Evolutionary conservation across 139 green algal genomes (phyloP).

Genomic region (Coelastrella sp.): DNA sequence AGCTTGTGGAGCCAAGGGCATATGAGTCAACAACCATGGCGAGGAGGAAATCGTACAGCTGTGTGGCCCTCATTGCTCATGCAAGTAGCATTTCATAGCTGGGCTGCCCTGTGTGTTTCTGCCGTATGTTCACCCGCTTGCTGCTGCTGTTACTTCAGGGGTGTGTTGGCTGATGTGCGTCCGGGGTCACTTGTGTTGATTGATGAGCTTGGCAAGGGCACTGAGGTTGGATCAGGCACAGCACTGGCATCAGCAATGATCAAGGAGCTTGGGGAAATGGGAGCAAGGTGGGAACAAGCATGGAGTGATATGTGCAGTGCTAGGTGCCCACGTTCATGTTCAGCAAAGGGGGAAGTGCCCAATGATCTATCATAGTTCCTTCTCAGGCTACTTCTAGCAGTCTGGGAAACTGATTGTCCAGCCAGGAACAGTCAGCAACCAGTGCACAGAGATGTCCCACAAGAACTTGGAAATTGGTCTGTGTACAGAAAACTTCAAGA

Average conservation of each 20-base stretch:
- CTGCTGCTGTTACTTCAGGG: neutral
- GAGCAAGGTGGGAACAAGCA: slow-evolving; percentile 16
- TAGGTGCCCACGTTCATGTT: neutral
- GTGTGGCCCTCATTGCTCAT: neutral
- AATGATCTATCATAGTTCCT: neutral
- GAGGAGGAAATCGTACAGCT: neutral
- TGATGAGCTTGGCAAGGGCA: slow-evolving; percentile 96
- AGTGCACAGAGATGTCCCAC: neutral
- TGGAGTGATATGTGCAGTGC: neutral
- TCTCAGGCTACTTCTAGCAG: too few species aligned
- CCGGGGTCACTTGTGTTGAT: slow-evolving; percentile 79
- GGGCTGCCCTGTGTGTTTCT: too few species aligned
- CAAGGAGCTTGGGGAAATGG: neutral
- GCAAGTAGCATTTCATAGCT: too few species aligned
- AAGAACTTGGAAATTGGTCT: neutral
- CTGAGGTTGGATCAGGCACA: slow-evolving; percentile 80
- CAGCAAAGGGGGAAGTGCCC: neutral
- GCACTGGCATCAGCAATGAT: slow-evolving; percentile 71
- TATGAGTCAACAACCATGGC: too few species aligned
- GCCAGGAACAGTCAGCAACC: neutral
- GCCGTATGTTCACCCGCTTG: too few species aligned
- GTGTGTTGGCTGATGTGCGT: neutral
- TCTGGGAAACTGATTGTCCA: neutral
- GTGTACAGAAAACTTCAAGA: neutral
- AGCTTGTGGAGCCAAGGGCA: too few species aligned